Percentiles rank a stretch among this genome's conserved stretches.
Evolutionary conservation across 495 filamentous ascomycete genomes (phyloP).

Genomic region (Aspergillus affinis): DNA sequence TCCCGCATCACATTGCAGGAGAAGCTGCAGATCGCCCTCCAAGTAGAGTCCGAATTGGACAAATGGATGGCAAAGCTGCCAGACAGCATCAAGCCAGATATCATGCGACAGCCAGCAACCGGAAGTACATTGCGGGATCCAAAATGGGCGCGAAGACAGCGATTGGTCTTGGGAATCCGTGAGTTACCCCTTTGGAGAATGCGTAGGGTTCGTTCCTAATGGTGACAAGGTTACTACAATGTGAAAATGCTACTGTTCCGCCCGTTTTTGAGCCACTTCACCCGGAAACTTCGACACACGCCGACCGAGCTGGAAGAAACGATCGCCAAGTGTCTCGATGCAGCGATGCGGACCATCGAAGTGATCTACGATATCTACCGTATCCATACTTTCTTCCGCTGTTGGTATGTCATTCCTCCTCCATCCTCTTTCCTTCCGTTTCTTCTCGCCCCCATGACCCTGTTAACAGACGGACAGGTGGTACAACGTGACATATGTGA

Average conservation of each 20-base stretch:
- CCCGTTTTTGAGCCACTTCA: conserved; percentile 40
- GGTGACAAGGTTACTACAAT: conserved; percentile 34
- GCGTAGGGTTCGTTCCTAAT: not conserved
- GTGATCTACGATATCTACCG: conserved; percentile 44
- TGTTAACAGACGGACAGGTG: conserved; percentile 28
- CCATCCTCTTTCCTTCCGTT: not conserved
- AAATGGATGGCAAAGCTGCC: conserved; percentile 37
- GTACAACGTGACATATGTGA: conserved; percentile 48
- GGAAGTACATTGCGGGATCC: conserved; percentile 37
- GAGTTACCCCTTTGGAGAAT: conserved; percentile 9
- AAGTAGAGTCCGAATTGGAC: conserved; percentile 40
- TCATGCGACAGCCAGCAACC: conserved; percentile 19
- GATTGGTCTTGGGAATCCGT: conserved; percentile 40
- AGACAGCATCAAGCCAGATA: conserved; percentile 36
- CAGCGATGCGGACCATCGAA: conserved; percentile 41
- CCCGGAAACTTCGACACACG: conserved; percentile 33
- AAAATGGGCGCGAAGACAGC: conserved; percentile 40
- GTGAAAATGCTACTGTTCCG: conserved; percentile 44
- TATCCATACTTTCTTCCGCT: conserved; percentile 43
- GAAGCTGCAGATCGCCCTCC: conserved; percentile 36
- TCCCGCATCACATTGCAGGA: conserved; percentile 39
- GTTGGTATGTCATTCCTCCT: conserved; percentile 30
- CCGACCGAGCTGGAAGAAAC: conserved; percentile 34
- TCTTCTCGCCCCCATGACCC: not conserved
- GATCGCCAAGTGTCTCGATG: conserved; percentile 37